Percentiles rank a stretch among this genome's conserved stretches.
Evolutionary conservation across 75 land plant species (phyloP).

Genomic region (Gnetum montanum): DNA sequence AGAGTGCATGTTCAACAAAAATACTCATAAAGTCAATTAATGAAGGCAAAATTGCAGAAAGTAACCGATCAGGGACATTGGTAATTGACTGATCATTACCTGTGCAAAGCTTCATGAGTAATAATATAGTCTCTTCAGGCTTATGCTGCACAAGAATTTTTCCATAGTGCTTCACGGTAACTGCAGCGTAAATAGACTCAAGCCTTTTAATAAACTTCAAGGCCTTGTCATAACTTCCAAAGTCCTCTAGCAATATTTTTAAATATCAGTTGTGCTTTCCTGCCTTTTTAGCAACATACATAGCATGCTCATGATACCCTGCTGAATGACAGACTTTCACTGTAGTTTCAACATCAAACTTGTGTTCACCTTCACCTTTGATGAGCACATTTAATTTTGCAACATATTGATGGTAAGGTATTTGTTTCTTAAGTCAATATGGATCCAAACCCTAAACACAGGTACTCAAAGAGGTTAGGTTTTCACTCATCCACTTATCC

Average conservation of each 20-base stretch:
- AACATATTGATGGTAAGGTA: too few species aligned
- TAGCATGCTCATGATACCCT: slow-evolving; percentile 91
- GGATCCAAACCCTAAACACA: too few species aligned
- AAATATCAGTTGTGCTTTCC: slow-evolving; percentile 80
- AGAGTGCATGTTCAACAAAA: slow-evolving; percentile 64
- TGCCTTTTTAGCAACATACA: slow-evolving; percentile 83
- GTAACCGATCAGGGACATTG: slow-evolving; percentile 15
- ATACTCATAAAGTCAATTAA: slow-evolving; percentile 82
- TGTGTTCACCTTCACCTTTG: slow-evolving; percentile 75
- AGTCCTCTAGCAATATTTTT: slow-evolving; percentile 87
- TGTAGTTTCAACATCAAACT: slow-evolving; percentile 93
- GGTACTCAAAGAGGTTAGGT: too few species aligned
- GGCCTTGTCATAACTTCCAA: slow-evolving; percentile 76
- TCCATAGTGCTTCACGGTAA: slow-evolving; percentile 74
- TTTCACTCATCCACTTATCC: too few species aligned
- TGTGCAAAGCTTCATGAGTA: slow-evolving; percentile 70
- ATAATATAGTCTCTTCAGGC: slow-evolving; percentile 66
- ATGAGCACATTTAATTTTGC: slow-evolving; percentile 75
- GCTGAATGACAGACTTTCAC: slow-evolving; percentile 89
- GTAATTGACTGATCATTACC: slow-evolving; percentile 23
- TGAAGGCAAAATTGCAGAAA: slow-evolving; percentile 41
- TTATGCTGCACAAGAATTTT: slow-evolving; percentile 70
- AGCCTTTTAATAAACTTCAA: slow-evolving; percentile 70
- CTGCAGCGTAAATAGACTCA: slow-evolving; percentile 54
- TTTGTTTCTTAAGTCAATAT: too few species aligned